Evolutionary conservation across 345 rosid species (phyloP).

Genomic region (Bretschneidera sinensis): DNA sequence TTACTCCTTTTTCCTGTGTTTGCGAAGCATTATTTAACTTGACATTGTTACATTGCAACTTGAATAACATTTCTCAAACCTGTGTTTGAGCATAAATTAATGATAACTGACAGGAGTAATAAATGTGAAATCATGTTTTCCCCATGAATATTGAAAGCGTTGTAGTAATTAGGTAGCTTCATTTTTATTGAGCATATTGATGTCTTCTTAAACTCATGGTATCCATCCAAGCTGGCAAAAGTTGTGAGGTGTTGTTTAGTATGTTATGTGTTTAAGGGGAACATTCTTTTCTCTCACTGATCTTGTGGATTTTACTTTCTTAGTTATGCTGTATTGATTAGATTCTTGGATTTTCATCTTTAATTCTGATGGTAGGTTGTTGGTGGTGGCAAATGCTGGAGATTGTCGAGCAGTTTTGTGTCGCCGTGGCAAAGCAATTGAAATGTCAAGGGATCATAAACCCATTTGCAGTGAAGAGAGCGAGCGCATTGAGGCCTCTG

Average conservation of each 20-base stretch:
- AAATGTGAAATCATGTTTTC: no score
- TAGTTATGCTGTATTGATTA: background rate
- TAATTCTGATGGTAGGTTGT: slow-evolving; percentile 36
- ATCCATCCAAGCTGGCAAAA: background rate
- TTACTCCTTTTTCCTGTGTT: no score
- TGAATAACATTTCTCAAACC: no score
- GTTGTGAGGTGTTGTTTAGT: background rate
- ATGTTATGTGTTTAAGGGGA: background rate
- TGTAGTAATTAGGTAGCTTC: background rate
- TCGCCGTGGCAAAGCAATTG: slow-evolving; percentile 72
- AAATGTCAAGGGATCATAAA: slow-evolving; percentile 89
- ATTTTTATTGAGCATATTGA: no score
- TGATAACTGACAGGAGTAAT: no score
- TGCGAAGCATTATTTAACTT: no score
- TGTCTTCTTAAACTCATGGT: no score
- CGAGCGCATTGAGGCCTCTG: slow-evolving; percentile 67
- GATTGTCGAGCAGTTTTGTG: slow-evolving; percentile 85
- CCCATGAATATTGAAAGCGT: background rate
- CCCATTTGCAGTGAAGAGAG: slow-evolving; percentile 59
- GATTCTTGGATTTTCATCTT: no score
- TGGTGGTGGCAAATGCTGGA: slow-evolving; percentile 92
- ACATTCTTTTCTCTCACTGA: background rate
- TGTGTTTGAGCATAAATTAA: no score
- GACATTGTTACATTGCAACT: no score
- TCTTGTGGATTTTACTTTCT: background rate